Conservation (phyloP, 352 stramenopile genomes). For the Plasmopara viticola region DNA sequence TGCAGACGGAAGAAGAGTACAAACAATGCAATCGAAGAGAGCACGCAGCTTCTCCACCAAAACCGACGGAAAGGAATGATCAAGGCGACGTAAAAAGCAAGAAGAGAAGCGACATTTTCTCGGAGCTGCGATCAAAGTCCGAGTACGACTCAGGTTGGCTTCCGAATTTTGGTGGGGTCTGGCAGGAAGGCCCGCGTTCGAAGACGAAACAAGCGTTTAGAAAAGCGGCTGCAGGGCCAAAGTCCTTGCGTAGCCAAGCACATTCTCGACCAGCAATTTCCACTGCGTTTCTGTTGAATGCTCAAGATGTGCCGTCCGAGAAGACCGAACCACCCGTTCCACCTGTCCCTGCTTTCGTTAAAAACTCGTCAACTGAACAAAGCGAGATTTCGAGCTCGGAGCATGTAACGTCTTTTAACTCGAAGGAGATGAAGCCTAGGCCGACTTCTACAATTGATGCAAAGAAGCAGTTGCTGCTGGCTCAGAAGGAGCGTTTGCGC, state of each 20-base stretch:
- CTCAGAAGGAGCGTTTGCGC: constrained; percentile 60
- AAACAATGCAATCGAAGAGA: constrained; percentile 41
- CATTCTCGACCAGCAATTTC: not conserved
- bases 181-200: constrained; percentile 58
- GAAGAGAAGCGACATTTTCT: constrained; percentile 32
- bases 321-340: not conserved
- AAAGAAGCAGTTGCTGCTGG: constrained; percentile 50
- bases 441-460: constrained; percentile 20
- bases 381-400: not conserved
- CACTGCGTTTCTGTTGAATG: too few relatives aligned
- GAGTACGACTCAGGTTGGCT: constrained; percentile 45
- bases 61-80: not conserved
- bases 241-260: constrained; percentile 5
- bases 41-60: not conserved
- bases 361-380: not conserved
- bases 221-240: constrained; percentile 18
- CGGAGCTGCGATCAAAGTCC: constrained; percentile 19
- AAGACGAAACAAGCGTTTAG: constrained; percentile 54
- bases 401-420: not conserved
- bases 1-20: constrained; percentile 64
- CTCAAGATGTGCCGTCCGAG: too few relatives aligned
- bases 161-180: constrained; percentile 73
- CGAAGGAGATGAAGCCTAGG: constrained; percentile 1
- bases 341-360: not conserved
- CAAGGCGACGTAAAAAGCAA: not conserved